Evolutionary conservation across 2,329 filamentous ascomycete genomes (phyloP).

Genomic region (Pseudomassariella vexata): DNA sequence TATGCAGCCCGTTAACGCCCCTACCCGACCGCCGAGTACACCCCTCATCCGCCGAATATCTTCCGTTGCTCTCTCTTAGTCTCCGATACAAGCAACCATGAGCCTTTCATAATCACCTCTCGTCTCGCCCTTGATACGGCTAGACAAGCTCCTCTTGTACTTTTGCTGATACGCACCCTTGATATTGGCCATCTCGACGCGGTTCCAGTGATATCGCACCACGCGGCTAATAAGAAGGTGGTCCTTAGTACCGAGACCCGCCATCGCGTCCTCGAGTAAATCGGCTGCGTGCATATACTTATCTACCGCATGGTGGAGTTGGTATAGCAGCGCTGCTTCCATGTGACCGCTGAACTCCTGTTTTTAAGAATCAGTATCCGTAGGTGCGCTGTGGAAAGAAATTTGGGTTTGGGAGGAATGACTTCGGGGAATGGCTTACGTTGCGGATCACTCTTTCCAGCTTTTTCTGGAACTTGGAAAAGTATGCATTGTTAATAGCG

Average conservation of each 20-base stretch:
- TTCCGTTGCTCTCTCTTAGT: too few species aligned
- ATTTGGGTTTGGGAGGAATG: not conserved
- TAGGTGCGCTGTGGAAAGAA: too few species aligned
- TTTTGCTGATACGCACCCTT: constrained; percentile 70
- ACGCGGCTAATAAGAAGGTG: constrained; percentile 70
- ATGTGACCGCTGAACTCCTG: constrained; percentile 88
- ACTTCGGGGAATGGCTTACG: too few species aligned
- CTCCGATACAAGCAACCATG: constrained; percentile 64
- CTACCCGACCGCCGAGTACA: constrained; percentile 1
- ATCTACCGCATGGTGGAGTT: constrained; percentile 72
- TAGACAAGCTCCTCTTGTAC: constrained; percentile 61
- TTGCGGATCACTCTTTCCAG: constrained; percentile 71
- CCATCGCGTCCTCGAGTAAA: constrained; percentile 82
- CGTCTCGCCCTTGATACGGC: constrained; percentile 74
- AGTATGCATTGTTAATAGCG: constrained; percentile 72
- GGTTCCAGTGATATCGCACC: constrained; percentile 80
- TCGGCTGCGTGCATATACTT: constrained; percentile 78
- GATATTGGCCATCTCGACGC: constrained; percentile 66
- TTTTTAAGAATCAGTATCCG: constrained; percentile 7
- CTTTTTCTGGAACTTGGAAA: constrained; percentile 62
- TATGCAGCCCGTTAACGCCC: too few species aligned
- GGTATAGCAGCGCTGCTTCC: constrained; percentile 74
- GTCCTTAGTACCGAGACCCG: constrained; percentile 82
- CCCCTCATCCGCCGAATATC: too few species aligned
- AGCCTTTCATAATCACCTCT: constrained; percentile 75